A percentile compares a stretch with the other conserved stretches of the same genome.
phyloP scores from a whole-genome alignment of 2,329 filamentous ascomycete species.

The Rugonectria rugulosa region DNA sequence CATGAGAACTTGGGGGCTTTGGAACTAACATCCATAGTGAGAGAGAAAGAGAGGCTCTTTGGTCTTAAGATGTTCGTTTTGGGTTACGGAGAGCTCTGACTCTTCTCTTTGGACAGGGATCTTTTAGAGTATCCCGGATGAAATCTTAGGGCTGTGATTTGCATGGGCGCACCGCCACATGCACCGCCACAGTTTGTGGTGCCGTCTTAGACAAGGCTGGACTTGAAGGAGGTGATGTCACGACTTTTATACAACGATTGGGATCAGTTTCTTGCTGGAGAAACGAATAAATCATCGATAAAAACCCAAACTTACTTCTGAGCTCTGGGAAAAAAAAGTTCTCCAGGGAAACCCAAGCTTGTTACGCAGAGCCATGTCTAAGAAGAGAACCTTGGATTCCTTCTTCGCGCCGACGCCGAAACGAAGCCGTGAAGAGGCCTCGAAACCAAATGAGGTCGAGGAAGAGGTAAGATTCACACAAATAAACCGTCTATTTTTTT shows the following conservation, averaged over 20 bases:
- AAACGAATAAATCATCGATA: background rate
- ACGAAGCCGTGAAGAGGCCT: slow-evolving; percentile 27
- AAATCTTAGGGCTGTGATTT: slow-evolving; percentile 37
- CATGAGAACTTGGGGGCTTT: background rate
- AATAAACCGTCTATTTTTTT: background rate
- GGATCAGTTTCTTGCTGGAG: background rate
- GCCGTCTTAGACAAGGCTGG: background rate
- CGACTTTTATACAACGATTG: slow-evolving; percentile 6
- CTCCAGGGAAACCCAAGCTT: background rate
- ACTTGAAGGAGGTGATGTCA: slow-evolving; percentile 30
- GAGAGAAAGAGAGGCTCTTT: slow-evolving; percentile 31
- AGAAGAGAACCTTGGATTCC: slow-evolving; percentile 67
- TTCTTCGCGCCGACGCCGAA: slow-evolving; percentile 62
- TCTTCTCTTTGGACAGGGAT: slow-evolving; percentile 22
- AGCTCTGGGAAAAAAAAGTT: background rate
- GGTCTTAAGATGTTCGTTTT: slow-evolving; percentile 30
- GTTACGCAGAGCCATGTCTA: slow-evolving; percentile 31
- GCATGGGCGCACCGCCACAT: slow-evolving; percentile 28
- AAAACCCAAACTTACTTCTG: background rate
- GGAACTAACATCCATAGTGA: slow-evolving; percentile 45
- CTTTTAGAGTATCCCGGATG: slow-evolving; percentile 15
- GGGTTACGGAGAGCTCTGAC: slow-evolving; percentile 33
- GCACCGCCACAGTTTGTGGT: slow-evolving; percentile 29
- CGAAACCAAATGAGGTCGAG: background rate
- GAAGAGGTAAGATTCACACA: background rate